Conservation (phyloP, 768 basidiomycete species). For the Auriscalpium microsporum region DNA sequence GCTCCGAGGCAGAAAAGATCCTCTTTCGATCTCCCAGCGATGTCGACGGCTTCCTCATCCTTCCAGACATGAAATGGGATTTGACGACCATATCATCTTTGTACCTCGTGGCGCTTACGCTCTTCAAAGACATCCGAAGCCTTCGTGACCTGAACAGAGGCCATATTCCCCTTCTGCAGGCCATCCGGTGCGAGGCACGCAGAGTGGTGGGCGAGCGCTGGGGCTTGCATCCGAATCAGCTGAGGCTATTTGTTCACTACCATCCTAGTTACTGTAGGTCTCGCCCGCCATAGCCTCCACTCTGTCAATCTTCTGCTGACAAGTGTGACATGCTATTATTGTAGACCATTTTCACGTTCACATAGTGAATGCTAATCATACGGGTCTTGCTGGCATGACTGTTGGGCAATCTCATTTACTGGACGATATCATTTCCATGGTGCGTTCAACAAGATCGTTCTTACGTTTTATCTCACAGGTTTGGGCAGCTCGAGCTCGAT, state of each 20-base stretch:
- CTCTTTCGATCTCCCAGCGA: conserved; percentile 46
- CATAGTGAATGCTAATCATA: conserved; percentile 70
- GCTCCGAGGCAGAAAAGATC: conserved; percentile 66
- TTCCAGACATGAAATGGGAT: conserved; percentile 99
- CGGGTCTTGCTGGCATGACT: conserved; percentile 54
- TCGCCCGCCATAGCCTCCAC: not conserved
- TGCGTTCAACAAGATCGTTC: conserved; percentile 26
- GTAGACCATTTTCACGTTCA: conserved; percentile 94
- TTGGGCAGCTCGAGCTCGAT: conserved; percentile 54
- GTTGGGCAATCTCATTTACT: conserved; percentile 91
- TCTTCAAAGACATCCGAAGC: conserved; percentile 52
- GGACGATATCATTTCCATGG: conserved; percentile 85
- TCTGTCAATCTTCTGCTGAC: not conserved
- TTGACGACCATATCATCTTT: conserved; percentile 61
- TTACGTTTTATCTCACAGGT: conserved; percentile 4
- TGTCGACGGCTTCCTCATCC: conserved; percentile 57
- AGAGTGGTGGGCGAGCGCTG: conserved; percentile 52
- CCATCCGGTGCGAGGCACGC: conserved; percentile 51
- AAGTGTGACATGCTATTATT: not conserved
- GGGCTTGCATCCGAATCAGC: conserved; percentile 49
- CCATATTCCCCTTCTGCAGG: conserved; percentile 61
- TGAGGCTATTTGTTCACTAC: conserved; percentile 87
- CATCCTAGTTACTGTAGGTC: conserved; percentile 90
- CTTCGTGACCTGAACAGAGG: conserved; percentile 63
- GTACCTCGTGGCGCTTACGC: conserved; percentile 77